Conservation (phyloP, 1,284 basidiomycete species). For the Fomitiporia mediterranea region DNA sequence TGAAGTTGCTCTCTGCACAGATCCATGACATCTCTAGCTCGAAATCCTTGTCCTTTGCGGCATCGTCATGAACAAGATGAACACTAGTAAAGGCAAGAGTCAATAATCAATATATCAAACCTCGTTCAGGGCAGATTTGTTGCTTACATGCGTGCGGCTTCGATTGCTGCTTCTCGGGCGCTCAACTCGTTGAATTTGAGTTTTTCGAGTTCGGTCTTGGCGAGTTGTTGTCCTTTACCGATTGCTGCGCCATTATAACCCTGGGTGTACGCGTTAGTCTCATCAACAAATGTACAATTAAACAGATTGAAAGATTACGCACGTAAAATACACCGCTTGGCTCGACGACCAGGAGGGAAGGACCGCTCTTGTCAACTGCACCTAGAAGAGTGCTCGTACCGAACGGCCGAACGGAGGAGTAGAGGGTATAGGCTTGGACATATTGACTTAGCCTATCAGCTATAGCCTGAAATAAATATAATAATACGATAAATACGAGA, state of each 20-base stretch:
- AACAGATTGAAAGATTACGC: constrained; percentile 30
- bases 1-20: constrained; percentile 76
- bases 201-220: constrained; percentile 98
- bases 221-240: constrained; percentile 94
- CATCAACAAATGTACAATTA: not conserved
- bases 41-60: constrained; percentile 92
- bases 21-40: constrained; percentile 99
- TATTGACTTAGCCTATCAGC: constrained; percentile 85
- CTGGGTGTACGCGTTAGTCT: constrained; percentile 33
- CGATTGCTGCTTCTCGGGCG: constrained; percentile 80
- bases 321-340: constrained; percentile 93
- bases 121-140: not conserved
- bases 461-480: constrained; percentile 60
- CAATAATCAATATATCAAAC: too few species aligned
- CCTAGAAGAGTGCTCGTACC: constrained; percentile 92
- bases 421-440: constrained; percentile 95
- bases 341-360: constrained; percentile 88
- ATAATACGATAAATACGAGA: not conserved
- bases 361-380: constrained; percentile 86
- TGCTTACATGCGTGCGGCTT: constrained; percentile 94
- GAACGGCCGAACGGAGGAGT: constrained; percentile 97
- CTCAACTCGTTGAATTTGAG: constrained; percentile 79
- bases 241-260: constrained; percentile 93
- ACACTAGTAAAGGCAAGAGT: constrained; percentile 52
- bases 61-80: constrained; percentile 95